phyloP scores from a whole-genome alignment of 768 basidiomycete species.

The Candolleomyces eurysporus region DNA sequence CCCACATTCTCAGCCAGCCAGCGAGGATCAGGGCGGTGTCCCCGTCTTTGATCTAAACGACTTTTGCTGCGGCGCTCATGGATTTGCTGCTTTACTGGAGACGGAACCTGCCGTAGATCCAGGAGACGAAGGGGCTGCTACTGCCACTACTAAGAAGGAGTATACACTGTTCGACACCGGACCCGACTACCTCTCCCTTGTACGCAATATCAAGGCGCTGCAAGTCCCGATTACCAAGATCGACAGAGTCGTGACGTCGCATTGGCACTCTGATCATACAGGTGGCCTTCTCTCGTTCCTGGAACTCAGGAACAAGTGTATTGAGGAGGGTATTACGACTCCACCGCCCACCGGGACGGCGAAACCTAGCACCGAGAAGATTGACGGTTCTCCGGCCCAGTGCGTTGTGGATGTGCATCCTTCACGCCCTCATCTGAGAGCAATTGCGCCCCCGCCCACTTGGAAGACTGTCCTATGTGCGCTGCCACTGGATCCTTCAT shows the following conservation, averaged over 20 bases:
- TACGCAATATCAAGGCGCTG: constrained; percentile 68
- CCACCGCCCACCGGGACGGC: neutral
- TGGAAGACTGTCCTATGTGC: constrained; percentile 56
- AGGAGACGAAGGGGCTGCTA: neutral
- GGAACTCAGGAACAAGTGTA: constrained; percentile 32
- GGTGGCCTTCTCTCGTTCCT: constrained; percentile 72
- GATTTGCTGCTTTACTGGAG: constrained; percentile 71
- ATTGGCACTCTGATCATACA: constrained; percentile 80
- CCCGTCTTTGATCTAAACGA: constrained; percentile 71
- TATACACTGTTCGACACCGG: constrained; percentile 82
- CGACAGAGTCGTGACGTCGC: constrained; percentile 65
- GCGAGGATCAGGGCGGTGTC: constrained; percentile 45
- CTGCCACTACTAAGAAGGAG: constrained; percentile 48
- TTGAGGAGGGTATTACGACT: constrained; percentile 1
- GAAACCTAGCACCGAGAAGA: neutral
- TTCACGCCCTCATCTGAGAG: constrained; percentile 67
- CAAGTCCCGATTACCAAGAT: constrained; percentile 51
- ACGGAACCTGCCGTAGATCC: neutral
- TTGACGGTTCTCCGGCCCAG: constrained; percentile 2
- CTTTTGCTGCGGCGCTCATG: constrained; percentile 78
- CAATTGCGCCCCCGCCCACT: constrained; percentile 65
- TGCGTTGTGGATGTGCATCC: constrained; percentile 77
- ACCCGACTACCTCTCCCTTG: constrained; percentile 71
- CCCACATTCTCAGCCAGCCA: constrained; percentile 41
- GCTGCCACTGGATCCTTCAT: constrained; percentile 69